Conservation (phyloP, 1,139 yeast genomes). For the Wickerhamomyces sp. region DNA sequence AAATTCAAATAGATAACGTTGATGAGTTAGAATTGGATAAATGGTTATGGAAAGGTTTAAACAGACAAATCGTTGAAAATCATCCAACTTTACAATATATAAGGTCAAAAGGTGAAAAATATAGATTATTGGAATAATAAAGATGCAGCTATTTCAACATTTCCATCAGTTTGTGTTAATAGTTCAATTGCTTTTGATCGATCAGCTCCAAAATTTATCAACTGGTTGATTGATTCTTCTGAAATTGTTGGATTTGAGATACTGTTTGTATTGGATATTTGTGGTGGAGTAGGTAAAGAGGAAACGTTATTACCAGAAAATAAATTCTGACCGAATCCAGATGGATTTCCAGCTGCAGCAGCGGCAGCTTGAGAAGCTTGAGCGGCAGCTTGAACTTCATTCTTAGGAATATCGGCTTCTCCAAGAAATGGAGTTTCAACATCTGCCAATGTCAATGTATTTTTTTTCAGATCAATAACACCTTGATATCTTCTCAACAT, state of each 20-base stretch:
- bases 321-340: conserved; percentile 11
- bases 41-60: conserved; percentile 75
- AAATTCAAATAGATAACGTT: conserved; percentile 39
- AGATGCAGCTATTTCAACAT: conserved; percentile 83
- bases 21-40: not conserved
- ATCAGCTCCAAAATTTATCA: conserved; percentile 69
- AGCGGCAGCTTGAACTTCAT: conserved; percentile 9
- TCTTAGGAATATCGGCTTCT: conserved; percentile 65
- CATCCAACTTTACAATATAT: conserved; percentile 28
- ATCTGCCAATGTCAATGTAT: conserved; percentile 67
- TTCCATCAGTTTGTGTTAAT: conserved; percentile 61
- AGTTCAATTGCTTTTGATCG: conserved; percentile 62
- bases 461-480: conserved; percentile 62
- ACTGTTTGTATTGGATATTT: conserved; percentile 3
- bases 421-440: conserved; percentile 66
- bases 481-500: conserved; percentile 89
- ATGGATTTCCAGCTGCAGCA: conserved; percentile 1
- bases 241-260: conserved; percentile 10
- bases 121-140: conserved; percentile 41
- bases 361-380: conserved; percentile 5
- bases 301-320: conserved; percentile 20
- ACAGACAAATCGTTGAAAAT: conserved; percentile 39
- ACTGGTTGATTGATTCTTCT: conserved; percentile 44
- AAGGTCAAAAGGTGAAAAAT: conserved; percentile 4
- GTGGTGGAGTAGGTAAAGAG: conserved; percentile 12